A percentile compares a stretch with the other conserved stretches of the same genome.
These are phyloP conservation scores for Termitomyces sp. DNA, from an alignment of 768 basidiomycete genomes.

Conservation along the genomic window DNA sequence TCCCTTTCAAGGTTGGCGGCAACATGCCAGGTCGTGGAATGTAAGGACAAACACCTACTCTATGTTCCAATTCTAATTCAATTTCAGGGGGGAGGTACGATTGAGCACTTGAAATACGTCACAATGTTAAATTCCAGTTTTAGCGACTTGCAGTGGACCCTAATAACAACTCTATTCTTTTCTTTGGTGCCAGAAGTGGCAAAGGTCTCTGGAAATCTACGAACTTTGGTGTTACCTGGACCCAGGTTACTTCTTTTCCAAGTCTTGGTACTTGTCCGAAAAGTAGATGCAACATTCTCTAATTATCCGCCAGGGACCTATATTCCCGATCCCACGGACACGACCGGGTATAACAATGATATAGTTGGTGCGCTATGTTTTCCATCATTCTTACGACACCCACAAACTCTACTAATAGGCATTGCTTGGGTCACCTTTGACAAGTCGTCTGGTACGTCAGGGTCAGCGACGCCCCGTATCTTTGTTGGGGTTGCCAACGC, in stretches of 20 bases:
- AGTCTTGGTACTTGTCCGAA: slow-evolving; percentile 39
- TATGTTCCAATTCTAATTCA: slow-evolving; percentile 1
- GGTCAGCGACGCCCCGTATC: slow-evolving; percentile 53
- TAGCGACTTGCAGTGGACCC: slow-evolving; percentile 62
- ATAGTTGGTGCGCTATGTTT: slow-evolving; percentile 25
- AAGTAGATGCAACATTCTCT: not conserved
- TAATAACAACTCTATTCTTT: slow-evolving; percentile 54
- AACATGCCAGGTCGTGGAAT: slow-evolving; percentile 70
- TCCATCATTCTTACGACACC: not conserved
- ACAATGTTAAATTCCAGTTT: not conserved
- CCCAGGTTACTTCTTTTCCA: slow-evolving; percentile 54
- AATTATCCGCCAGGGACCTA: slow-evolving; percentile 36
- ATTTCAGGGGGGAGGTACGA: slow-evolving; percentile 41
- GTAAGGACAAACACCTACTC: slow-evolving; percentile 23
- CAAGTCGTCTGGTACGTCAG: slow-evolving; percentile 47
- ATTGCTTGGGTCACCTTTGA: slow-evolving; percentile 67
- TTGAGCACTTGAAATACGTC: not conserved
- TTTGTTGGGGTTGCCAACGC: slow-evolving; percentile 63
- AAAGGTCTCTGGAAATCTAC: slow-evolving; percentile 66
- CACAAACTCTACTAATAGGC: slow-evolving; percentile 17
- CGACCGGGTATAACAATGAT: slow-evolving; percentile 37
- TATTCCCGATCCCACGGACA: slow-evolving; percentile 47
- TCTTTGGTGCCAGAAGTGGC: slow-evolving; percentile 60
- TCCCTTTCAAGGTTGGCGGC: slow-evolving; percentile 66
- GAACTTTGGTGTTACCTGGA: slow-evolving; percentile 53